Percentiles rank a stretch among this genome's conserved stretches.
Evolutionary conservation across 73 alveolate genomes (phyloP).

Genomic region (Tetrahymena elliotti): DNA sequence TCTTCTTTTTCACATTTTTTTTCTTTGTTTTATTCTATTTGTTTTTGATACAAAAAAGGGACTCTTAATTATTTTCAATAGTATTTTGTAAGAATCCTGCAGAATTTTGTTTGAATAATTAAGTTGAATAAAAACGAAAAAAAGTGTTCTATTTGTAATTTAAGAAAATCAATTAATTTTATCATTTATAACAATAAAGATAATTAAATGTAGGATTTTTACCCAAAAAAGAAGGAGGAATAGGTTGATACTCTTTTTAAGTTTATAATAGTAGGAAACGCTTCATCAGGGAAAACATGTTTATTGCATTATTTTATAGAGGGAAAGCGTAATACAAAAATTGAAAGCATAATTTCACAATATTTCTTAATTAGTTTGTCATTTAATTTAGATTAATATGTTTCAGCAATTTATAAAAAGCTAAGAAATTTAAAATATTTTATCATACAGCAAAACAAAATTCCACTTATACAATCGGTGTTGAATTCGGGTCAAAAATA

Average conservation of each 20-base stretch:
- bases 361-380: background rate
- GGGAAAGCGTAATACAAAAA: slow-evolving; percentile 36
- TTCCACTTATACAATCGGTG: slow-evolving; percentile 71
- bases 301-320: slow-evolving; percentile 35
- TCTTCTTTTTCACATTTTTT: too few species aligned
- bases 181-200: background rate
- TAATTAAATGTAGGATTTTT: background rate
- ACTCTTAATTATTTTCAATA: background rate
- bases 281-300: slow-evolving; percentile 50
- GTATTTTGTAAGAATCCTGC: background rate
- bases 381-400: background rate
- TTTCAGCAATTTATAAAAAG: background rate
- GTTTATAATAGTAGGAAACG: slow-evolving; percentile 48
- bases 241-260: slow-evolving; percentile 44
- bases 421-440: background rate
- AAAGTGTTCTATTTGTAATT: background rate
- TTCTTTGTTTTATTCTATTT: too few species aligned
- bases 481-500: slow-evolving; percentile 74
- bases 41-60: too few species aligned
- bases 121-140: background rate
- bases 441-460: slow-evolving; percentile 17
- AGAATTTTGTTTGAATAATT: background rate
- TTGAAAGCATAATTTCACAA: background rate
- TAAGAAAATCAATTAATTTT: background rate
- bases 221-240: slow-evolving; percentile 23